Percentiles rank a stretch among this genome's conserved stretches.
phyloP scores from a whole-genome alignment of 768 basidiomycete species.

The Serendipita sp. region DNA sequence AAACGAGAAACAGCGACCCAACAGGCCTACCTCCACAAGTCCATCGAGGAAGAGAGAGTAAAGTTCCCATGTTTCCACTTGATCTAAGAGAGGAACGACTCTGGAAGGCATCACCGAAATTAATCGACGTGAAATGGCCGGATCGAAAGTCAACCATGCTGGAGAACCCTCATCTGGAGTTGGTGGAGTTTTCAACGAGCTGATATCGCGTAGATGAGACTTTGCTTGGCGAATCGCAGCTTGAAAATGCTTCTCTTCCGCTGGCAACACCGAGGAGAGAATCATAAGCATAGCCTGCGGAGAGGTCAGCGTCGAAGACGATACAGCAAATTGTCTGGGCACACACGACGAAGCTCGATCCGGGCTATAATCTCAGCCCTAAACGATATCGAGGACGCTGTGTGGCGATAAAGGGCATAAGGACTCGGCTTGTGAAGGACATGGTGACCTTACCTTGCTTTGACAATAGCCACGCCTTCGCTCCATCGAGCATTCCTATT shows the following conservation, averaged over 20 bases:
- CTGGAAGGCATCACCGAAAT: conserved; percentile 54
- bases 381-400: background rate
- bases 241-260: background rate
- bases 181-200: background rate
- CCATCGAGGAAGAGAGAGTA: background rate
- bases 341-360: conserved; percentile 5
- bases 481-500: conserved; percentile 27
- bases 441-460: background rate
- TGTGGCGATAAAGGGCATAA: background rate
- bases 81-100: conserved; percentile 33
- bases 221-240: background rate
- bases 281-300: conserved; percentile 10
- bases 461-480: conserved; percentile 42
- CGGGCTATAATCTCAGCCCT: background rate
- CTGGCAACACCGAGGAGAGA: conserved; percentile 8
- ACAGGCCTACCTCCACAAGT: background rate
- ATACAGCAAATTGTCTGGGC: background rate
- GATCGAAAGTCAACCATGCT: conserved; percentile 15
- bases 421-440: background rate
- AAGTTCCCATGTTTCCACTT: conserved; percentile 32
- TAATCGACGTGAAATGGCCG: conserved; percentile 42
- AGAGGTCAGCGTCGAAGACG: background rate
- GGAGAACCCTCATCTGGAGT: conserved; percentile 6
- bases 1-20: background rate
- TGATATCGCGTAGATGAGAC: background rate